Percentiles rank a stretch among this genome's conserved stretches.
These are phyloP conservation scores for Mariannaea sp. DNA, from an alignment of 2,329 filamentous ascomycete genomes.

Conservation along the genomic window DNA sequence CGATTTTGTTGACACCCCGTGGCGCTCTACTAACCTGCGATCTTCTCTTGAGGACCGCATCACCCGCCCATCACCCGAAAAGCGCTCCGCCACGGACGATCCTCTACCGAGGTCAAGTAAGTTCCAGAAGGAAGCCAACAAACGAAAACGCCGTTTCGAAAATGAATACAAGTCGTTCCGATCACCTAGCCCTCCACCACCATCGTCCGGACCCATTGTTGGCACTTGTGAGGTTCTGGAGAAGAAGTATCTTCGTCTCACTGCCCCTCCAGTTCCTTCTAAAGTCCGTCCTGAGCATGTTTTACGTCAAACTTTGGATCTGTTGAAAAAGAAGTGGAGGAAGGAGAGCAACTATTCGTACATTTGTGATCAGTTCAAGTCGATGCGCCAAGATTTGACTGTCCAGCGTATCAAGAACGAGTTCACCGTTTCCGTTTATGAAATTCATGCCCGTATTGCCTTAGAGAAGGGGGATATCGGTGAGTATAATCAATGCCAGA, in stretches of 20 bases:
- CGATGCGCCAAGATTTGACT: constrained; percentile 94
- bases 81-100: constrained; percentile 52
- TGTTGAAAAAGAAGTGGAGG: constrained; percentile 94
- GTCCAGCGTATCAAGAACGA: constrained; percentile 97
- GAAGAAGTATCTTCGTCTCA: constrained; percentile 94
- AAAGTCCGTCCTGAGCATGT: constrained; percentile 84
- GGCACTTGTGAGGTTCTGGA: constrained; percentile 84
- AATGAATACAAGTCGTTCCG: constrained; percentile 63
- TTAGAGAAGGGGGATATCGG: constrained; percentile 98
- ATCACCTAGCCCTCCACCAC: constrained; percentile 61
- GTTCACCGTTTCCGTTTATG: constrained; percentile 95
- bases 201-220: constrained; percentile 73
- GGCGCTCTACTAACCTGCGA: constrained; percentile 71
- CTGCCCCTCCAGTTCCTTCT: constrained; percentile 84
- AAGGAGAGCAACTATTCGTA: constrained; percentile 93
- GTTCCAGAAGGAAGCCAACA: constrained; percentile 88
- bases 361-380: constrained; percentile 99
- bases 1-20: constrained; percentile 68
- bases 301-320: constrained; percentile 80
- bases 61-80: constrained; percentile 59
- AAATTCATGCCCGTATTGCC: constrained; percentile 96
- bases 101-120: constrained; percentile 71
- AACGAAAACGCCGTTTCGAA: constrained; percentile 87
- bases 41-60: constrained; percentile 74
- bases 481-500: constrained; percentile 99